Evolutionary conservation across 164 flowering plant genomes (phyloP).

Genomic region (Tetracentron sinense): DNA sequence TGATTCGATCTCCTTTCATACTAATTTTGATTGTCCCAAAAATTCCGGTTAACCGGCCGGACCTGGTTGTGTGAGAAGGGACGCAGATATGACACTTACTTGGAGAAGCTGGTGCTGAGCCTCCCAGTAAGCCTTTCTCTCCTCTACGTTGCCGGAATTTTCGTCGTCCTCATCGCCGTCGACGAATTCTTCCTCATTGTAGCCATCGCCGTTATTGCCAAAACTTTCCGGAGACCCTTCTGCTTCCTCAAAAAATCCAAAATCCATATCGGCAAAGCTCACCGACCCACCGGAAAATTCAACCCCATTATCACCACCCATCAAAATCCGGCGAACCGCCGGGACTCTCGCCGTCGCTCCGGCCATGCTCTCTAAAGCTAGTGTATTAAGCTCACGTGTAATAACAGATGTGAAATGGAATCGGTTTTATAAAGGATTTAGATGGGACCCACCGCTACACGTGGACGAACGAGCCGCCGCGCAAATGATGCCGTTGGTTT

Average conservation of each 20-base stretch:
- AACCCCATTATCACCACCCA: neutral
- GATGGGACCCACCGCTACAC: neutral
- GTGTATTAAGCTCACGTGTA: neutral
- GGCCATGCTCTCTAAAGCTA: neutral
- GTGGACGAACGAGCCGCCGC: neutral
- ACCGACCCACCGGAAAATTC: neutral
- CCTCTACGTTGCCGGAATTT: constrained; percentile 16
- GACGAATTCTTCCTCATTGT: constrained; percentile 6
- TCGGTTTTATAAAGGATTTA: neutral
- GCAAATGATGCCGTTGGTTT: neutral
- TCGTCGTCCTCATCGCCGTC: constrained; percentile 26
- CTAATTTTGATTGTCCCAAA: no score
- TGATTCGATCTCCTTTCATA: no score
- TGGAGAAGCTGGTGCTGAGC: constrained; percentile 42
- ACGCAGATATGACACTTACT: constrained; percentile 22
- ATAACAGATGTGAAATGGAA: neutral
- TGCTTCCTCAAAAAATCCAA: constrained; percentile 10
- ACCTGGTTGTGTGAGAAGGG: no score
- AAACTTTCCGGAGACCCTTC: constrained; percentile 17
- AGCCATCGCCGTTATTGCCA: neutral
- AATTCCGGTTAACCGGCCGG: neutral
- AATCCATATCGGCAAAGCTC: neutral
- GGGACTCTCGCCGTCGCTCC: neutral
- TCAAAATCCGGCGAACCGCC: neutral
- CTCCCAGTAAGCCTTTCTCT: constrained; percentile 48